Conservation (phyloP, 1,284 basidiomycete genomes). For the Moesziomyces parantarcticus region DNA sequence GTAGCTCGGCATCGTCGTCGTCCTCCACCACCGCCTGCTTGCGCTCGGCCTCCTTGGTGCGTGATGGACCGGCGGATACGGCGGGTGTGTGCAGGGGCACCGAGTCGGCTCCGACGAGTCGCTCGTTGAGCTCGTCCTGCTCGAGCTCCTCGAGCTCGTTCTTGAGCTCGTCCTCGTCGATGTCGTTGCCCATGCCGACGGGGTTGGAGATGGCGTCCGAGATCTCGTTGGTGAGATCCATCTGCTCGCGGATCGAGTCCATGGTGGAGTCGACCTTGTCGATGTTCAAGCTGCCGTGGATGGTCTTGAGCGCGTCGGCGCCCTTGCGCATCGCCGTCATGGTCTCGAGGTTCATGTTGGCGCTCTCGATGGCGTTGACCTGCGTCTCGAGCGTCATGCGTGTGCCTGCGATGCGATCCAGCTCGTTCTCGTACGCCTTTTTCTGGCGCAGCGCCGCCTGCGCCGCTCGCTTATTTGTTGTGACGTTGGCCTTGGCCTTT, state of each 20-base stretch:
- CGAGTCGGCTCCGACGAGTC: conserved; percentile 87
- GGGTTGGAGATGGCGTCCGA: conserved; percentile 92
- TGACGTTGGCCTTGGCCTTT: conserved; percentile 92
- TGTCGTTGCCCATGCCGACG: conserved; percentile 74
- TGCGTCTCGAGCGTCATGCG: conserved; percentile 95
- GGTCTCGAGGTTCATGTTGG: conserved; percentile 97
- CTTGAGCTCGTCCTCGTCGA: conserved; percentile 86
- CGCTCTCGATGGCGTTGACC: conserved; percentile 94
- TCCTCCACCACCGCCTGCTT: conserved; percentile 77
- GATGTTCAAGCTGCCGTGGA: conserved; percentile 88
- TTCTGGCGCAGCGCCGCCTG: conserved; percentile 89
- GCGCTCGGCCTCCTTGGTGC: conserved; percentile 65
- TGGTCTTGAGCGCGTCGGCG: conserved; percentile 86
- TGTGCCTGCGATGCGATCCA: conserved; percentile 86
- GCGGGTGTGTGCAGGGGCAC: conserved; percentile 83
- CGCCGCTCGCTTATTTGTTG: conserved; percentile 82
- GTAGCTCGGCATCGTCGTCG: conserved; percentile 92
- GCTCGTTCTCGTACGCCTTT: conserved; percentile 88
- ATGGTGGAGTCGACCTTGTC: conserved; percentile 93
- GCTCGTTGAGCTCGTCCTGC: conserved; percentile 88
- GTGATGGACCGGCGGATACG: conserved; percentile 48
- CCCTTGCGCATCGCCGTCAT: conserved; percentile 98
- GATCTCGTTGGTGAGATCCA: conserved; percentile 94
- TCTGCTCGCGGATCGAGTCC: conserved; percentile 89
- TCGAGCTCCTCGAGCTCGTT: conserved; percentile 89